Evolutionary conservation across 305 asterid genomes (phyloP), one percentile per base, ranked within the genome.

Genomic region (Solanum hybrid): DNA sequence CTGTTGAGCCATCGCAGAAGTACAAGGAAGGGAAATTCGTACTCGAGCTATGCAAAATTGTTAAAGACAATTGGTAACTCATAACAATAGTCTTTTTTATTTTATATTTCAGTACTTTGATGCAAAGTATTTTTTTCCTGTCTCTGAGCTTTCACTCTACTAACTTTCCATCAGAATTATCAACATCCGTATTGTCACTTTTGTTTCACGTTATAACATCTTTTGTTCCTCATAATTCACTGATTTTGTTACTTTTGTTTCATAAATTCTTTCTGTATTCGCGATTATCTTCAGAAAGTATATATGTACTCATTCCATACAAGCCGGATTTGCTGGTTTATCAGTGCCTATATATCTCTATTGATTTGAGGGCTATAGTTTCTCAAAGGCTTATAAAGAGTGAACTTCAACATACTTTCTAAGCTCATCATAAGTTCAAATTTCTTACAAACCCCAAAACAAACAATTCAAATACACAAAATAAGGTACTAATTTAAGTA

Each of bases 11-110:
- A 3, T 90, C 94, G 1, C 98, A 97, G 92, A 97, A 95, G 88
- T 96, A 94, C 93, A 94, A 96, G 92, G 99, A 96, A 90, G 99
- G 98, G 75, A 96, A 96, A 90, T 95, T 94, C 94, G 92, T 96
- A 87, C 94, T 96, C 37, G 97, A 96, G 93, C 92, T 93, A 93
- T 93, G 96, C 7, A 96, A 95, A 90, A 95, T 97, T 86, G 94
- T 94, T 1, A 92, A 94, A 93, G 96, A 93, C 17, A 92, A 94
- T 89, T 95, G 96, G 96, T 95, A 94, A 93, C 91, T 78, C 84
- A 45, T 7, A 34, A n/a, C 65, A 4, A 81, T 7, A n/a, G 73
- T 45, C 91, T 37, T 89, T 14, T 89, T 87, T 87, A 89, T 79
- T 61, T 80, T 87, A 65, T 86, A 17, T 17, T 2, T 51, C 41